Evolutionary conservation across 352 stramenopile species (phyloP), one percentile per base, ranked within the genome.

Genomic region (Phytopythium delawarense): DNA sequence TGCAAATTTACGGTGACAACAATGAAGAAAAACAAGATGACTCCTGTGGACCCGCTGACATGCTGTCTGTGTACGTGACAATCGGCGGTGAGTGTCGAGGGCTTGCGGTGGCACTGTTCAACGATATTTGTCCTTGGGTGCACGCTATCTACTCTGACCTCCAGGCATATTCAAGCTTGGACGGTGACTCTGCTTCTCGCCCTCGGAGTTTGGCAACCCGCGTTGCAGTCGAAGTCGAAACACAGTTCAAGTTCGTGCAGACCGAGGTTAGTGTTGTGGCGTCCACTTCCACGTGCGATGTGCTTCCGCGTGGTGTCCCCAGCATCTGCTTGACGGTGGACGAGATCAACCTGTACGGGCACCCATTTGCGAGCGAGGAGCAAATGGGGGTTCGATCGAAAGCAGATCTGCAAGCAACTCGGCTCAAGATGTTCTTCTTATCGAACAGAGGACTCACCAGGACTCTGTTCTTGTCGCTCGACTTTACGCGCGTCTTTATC

Each of bases 401-500:
- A 48, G 67, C 69, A 30, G 78, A 92, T 55, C 67, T 94, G 7
- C 85, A 91, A 57, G 78, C 67, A 30, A 83, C 75, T 44, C 72
- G 74, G 34, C 60, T 91, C 16, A 86, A 88, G 61, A 59, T 83
- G 8, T 78, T 67, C 21, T 77, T 79, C 53, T 57, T 75, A 20
- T 54, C 45, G 28, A 66, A 25, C 15, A 59, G 67, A 45, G 51
- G 56, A 7, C 39, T 70, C 15, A 51, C 57, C 15, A 76, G 74
- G 44, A 61, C 48, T 9, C 61, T 71, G 15, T 91, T 91, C 32
- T 42, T 91, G 40, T 89, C 76, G 0, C 62, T 94, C 8, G 85
- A 94, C 65, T 87, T 80, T 54, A 70, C 72, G 4, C 77, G 85
- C 8, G 64, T 91, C 4, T 88, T 94, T 37, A 70, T 89, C 66